Conservation (phyloP, 768 basidiomycete genomes). For the Pisolithus albus region DNA sequence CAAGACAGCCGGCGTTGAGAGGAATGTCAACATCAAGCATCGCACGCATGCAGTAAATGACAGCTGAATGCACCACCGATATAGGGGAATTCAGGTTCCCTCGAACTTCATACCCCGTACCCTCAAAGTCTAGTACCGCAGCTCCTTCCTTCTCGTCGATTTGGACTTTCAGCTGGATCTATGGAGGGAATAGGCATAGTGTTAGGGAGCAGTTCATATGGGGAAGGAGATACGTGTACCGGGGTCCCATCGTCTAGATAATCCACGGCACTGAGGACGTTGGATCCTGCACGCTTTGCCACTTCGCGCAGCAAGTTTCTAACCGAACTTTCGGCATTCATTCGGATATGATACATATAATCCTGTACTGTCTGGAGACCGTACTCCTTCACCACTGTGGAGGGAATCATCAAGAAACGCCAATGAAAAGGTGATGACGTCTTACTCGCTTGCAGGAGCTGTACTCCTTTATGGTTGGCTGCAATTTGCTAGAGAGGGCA, state of each 20-base stretch:
- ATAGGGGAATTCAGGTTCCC: slow-evolving; percentile 83
- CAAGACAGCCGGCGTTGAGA: slow-evolving; percentile 89
- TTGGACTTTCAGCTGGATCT: slow-evolving; percentile 71
- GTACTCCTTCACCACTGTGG: slow-evolving; percentile 78
- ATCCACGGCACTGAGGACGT: slow-evolving; percentile 64
- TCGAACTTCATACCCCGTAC: slow-evolving; percentile 77
- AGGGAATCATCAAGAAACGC: slow-evolving; percentile 4
- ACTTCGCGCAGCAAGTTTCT: slow-evolving; percentile 74
- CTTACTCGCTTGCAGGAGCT: slow-evolving; percentile 74
- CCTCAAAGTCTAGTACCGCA: slow-evolving; percentile 80
- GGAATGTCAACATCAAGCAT: slow-evolving; percentile 88
- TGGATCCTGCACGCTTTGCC: slow-evolving; percentile 59
- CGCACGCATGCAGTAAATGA: slow-evolving; percentile 83
- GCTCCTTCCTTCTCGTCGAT: slow-evolving; percentile 71
- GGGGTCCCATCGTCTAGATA: slow-evolving; percentile 87
- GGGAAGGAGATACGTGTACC: slow-evolving; percentile 31
- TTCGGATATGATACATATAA: slow-evolving; percentile 88
- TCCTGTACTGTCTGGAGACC: slow-evolving; percentile 80
- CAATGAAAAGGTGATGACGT: slow-evolving; percentile 3
- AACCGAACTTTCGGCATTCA: slow-evolving; percentile 84
- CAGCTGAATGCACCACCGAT: slow-evolving; percentile 79
- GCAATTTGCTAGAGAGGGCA: slow-evolving; percentile 67
- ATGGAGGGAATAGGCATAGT: not conserved
- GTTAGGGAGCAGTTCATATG: not conserved
- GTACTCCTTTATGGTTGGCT: slow-evolving; percentile 87